Evolutionary conservation across 257 asterid genomes (phyloP).

Genomic region (Thymus mandschuricus): DNA sequence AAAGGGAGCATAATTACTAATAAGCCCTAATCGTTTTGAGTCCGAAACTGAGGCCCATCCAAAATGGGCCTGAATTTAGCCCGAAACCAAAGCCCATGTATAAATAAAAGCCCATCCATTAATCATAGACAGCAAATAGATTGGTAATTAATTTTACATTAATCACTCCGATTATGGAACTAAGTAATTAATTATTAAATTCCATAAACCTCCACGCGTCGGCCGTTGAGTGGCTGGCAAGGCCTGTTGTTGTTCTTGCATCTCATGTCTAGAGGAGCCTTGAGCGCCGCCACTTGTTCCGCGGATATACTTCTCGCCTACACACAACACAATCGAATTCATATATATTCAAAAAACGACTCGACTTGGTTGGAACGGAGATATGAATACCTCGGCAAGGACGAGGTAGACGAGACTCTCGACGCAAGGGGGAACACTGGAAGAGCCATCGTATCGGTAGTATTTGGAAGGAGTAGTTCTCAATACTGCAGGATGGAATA

Average conservation of each 20-base stretch:
- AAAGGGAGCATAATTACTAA: no score
- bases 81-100: no score
- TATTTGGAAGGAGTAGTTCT: slow-evolving; percentile 47
- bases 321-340: not conserved
- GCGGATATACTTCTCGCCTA: slow-evolving; percentile 56
- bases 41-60: no score
- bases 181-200: not conserved
- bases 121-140: no score
- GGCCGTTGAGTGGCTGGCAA: slow-evolving; percentile 55
- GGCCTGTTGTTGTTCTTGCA: slow-evolving; percentile 80
- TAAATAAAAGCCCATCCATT: no score
- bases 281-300: slow-evolving; percentile 54
- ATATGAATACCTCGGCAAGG: slow-evolving; percentile 42
- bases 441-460: slow-evolving; percentile 56
- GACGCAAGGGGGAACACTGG: slow-evolving; percentile 63
- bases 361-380: no score
- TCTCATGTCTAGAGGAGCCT: slow-evolving; percentile 53
- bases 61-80: no score
- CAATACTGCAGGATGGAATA: slow-evolving; percentile 44
- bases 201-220: slow-evolving; percentile 51
- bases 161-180: not conserved
- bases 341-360: no score
- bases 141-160: not conserved
- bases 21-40: no score
- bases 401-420: slow-evolving; percentile 49